A percentile compares a stretch with the other conserved stretches of the same genome.
phyloP scores from a whole-genome alignment of 257 asterid species.

The Echites panduratus region DNA sequence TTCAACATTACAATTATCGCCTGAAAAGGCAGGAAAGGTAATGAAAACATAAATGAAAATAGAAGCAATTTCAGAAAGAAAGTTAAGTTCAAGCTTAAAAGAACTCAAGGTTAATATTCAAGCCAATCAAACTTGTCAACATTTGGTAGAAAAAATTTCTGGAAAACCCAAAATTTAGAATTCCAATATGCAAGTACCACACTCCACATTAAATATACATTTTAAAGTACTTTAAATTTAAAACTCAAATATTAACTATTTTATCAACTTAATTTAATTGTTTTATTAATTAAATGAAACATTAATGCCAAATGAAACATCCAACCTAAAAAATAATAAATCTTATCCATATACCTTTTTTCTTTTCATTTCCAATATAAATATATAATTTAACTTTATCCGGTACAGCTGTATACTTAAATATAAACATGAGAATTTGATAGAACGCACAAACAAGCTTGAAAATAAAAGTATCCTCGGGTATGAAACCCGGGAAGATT shows the following conservation, averaged over 20 bases:
- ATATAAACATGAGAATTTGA: not conserved
- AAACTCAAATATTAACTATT: not conserved
- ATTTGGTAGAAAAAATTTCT: no score
- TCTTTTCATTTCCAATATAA: not conserved
- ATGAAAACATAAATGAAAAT: no score
- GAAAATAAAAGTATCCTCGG: no score
- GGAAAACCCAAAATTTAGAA: not conserved
- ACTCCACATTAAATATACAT: not conserved
- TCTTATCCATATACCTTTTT: not conserved
- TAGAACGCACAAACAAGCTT: not conserved
- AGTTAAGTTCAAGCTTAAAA: not conserved
- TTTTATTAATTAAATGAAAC: not conserved
- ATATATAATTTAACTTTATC: no score
- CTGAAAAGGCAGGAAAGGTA: no score
- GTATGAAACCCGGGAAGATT: not conserved
- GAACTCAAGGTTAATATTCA: not conserved
- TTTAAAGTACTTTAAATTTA: no score
- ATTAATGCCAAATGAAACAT: not conserved
- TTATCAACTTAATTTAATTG: not conserved
- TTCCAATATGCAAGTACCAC: not conserved
- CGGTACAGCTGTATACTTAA: not conserved
- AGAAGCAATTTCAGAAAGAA: not conserved
- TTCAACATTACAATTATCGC: not conserved
- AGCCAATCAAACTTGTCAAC: not conserved
- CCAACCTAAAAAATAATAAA: not conserved